Base-by-base conservation (phyloP, 2,329 filamentous ascomycete genomes). In the Capronia coronata region DNA sequence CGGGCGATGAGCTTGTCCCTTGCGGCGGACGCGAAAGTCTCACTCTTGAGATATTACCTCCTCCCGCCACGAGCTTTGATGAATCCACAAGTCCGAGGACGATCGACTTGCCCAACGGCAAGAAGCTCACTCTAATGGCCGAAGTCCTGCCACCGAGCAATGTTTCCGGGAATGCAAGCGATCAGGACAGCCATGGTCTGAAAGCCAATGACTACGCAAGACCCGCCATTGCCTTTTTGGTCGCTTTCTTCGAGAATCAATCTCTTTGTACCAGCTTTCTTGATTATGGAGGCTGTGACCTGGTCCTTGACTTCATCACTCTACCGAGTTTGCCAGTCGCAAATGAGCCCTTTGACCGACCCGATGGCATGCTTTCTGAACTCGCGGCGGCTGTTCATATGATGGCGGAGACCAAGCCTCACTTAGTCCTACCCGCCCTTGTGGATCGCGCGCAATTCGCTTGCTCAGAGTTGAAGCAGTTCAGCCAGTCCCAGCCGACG, bases 281-380 rank as follows among this genome's bases (percentile, higher is more conserved):
- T 55, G 80, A 86, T 47, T 77, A 78, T 43, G 93, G 88, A 5
- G 81, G 91, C 19, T 48, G 41, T 16, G 88, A 96, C 65, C 75
- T 85, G 43, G 74, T 97, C 16, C 74, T 98, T 46, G 88, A 96
- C 63, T 80, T 96, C 48, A 84, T 84, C 34, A 87, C 86, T 46
- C 79, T 90, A 23, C 85, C 88, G 3, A 90, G 87, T 64, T 75
- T 97, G 40, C 82, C 87, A 1, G 55, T 57, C 11, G 34, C 37
- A 6, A 50, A 53, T 39, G 43, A 58, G 21, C 35, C 58, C 16
- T 56, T 61, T 43, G 48, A 49, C n/a, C 42, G 49, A 11, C 82
- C 82, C 59, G 79, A 86, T 61, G 52, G 54, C 16, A 39, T 59
- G 30, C 83, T 83, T 48, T 79, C 83, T 52, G 81, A 84, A 52